Conservation (phyloP, 2,329 filamentous ascomycete species). For the Knufia petricola region DNA sequence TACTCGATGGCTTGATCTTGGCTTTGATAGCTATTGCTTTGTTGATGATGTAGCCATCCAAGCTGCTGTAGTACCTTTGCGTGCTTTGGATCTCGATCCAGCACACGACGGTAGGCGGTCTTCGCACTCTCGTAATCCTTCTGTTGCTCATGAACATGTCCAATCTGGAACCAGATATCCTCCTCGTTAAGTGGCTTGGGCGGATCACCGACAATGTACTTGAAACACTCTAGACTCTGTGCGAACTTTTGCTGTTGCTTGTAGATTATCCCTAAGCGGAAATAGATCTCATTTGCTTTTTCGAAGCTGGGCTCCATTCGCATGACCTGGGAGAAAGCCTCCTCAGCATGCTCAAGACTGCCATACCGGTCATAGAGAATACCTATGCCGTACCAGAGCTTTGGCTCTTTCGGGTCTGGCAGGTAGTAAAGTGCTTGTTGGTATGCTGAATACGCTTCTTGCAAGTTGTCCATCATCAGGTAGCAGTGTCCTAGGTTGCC, state of each 20-base stretch:
- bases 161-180: conserved; percentile 99
- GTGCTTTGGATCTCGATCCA: conserved; percentile 90
- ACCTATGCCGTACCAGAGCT: conserved; percentile 97
- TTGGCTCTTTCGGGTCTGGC: conserved; percentile 91
- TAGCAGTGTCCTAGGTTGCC: conserved; percentile 95
- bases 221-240: conserved; percentile 96
- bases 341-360: conserved; percentile 91
- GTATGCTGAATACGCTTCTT: conserved; percentile 93
- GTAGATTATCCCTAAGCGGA: conserved; percentile 97
- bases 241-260: conserved; percentile 94
- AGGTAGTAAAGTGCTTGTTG: conserved; percentile 91
- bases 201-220: conserved; percentile 90
- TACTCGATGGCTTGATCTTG: conserved; percentile 97
- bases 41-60: conserved; percentile 94
- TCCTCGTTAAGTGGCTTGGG: conserved; percentile 89
- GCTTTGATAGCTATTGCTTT: conserved; percentile 80
- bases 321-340: conserved; percentile 98
- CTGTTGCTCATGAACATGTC: conserved; percentile 96
- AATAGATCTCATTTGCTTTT: conserved; percentile 98
- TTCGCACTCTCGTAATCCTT: conserved; percentile 96
- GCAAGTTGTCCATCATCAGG: conserved; percentile 96
- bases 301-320: conserved; percentile 95
- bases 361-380: conserved; percentile 96
- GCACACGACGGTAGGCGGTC: conserved; percentile 79
- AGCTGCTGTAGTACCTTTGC: conserved; percentile 97